A percentile compares a stretch with the other conserved stretches of the same genome.
phyloP scores from a whole-genome alignment of 2,329 filamentous ascomycete genomes.

The Ophiostoma perfectum region DNA sequence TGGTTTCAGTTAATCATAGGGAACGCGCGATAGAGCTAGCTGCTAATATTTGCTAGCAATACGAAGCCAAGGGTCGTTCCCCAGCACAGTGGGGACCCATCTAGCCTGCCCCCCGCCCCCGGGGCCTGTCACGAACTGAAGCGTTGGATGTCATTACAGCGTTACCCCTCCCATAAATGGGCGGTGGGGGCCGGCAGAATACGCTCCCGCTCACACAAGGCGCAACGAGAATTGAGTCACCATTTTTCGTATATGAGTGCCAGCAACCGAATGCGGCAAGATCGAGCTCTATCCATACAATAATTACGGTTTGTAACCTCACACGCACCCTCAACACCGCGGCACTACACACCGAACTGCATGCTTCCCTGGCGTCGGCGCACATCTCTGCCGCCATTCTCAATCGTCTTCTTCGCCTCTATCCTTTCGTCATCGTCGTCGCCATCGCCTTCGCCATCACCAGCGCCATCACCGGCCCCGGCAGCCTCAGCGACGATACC shows the following conservation, averaged over 20 bases:
- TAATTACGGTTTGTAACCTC: background rate
- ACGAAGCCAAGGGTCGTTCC: background rate
- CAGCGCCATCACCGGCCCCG: background rate
- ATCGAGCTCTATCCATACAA: background rate
- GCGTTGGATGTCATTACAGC: background rate
- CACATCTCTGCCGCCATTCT: conserved; percentile 20
- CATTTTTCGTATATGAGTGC: background rate
- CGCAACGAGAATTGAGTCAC: conserved; percentile 18
- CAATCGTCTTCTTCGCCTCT: conserved; percentile 4
- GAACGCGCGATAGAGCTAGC: background rate
- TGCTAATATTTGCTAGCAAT: background rate
- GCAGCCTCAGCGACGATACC: background rate
- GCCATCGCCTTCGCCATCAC: background rate
- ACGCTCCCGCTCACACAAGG: background rate
- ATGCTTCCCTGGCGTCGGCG: conserved; percentile 18
- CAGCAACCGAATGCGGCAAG: conserved; percentile 14
- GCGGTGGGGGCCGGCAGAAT: conserved; percentile 25
- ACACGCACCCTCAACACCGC: background rate
- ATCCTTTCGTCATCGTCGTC: background rate
- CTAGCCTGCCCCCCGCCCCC: background rate
- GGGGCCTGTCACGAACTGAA: too few species aligned
- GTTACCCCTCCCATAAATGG: conserved; percentile 20
- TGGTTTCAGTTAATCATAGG: background rate
- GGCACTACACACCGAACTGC: background rate
- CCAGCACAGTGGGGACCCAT: background rate